Base-by-base conservation (phyloP, 805 yeast species). In the Saitoella complicata region DNA sequence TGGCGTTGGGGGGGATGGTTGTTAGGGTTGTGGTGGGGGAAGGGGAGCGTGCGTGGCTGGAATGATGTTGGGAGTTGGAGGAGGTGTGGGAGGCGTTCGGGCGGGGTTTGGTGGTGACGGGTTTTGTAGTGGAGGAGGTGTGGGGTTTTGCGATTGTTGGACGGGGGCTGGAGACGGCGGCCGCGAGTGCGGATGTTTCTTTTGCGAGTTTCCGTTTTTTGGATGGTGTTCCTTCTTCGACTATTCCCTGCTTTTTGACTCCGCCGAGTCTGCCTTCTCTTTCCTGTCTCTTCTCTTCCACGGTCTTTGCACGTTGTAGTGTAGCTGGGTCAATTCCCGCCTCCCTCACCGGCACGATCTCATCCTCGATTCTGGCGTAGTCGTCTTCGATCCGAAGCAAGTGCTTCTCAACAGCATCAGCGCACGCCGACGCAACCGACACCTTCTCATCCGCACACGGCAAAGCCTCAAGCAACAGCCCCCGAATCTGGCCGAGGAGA, bases 121-220 rank as follows among this genome's bases (percentile, higher is more conserved):
- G 21, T 21, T 21, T 21, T 21, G 21, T n/a, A n/a, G n/a, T 6
- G 52, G 49, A 1, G 58, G 46, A 71, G 57, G 0, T 21, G 21
- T 21, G 21, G 4, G 21, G 21, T 21, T 21, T 21, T 21, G 21
- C 21, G 21, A 4, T 21, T 4, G 21, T 21, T 21, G 21, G 21
- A 21, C 21, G 21, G 21, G 21, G 21, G 21, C 21, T 21, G 21
- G 21, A 21, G 21, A 21, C 21, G 21, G 21, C 21, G 21, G 21
- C 21, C 21, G 21, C 21, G 21, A 21, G 21, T 21, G 21, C 21
- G 21, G 21, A 21, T 21, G 21, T 3, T 21, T 21, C 21, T 4
- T 21, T 21, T 21, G 77, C 49, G 78, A 85, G 46, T 77, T 82
- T 42, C 72, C 78, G 31, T 67, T 69, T 32, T 47, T 52, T 32